Base-by-base conservation (phyloP, 1,284 basidiomycete species). In the Mycena sp. region DNA sequence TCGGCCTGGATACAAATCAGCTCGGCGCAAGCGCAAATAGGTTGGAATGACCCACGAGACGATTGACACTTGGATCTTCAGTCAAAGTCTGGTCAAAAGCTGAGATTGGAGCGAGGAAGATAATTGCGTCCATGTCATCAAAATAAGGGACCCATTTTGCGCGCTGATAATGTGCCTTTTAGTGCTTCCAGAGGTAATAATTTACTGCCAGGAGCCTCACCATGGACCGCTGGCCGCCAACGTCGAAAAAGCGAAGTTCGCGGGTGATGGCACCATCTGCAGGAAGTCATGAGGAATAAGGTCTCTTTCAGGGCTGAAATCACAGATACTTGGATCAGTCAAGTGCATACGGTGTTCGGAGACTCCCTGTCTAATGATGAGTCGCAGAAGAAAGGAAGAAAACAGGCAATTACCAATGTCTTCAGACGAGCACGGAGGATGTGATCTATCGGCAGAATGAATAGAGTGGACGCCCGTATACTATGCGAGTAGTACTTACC, bases 341-440 rank as follows among this genome's bases (percentile, higher is more conserved):
- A 74, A 38, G 34, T 79, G 83, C 69, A 89, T 82, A 0, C 84
- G 82, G 67, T 89, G 82, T 73, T 89, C 88, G 18, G 87, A 86
- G 7, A 88, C 86, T 30, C 88, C 73, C 86, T 76, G 69, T 1
- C 13, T 6, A 7, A 44, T 3, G 10, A 52, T 62, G 0, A 54
- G 38, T 14, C 41, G 14, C n/a, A 7, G 8, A n/a, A 16, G 25
- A 39, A 5, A 13, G 22, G 5, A 30, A 14, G 8, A 10, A 13
- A 22, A 16, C 13, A 13, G 13, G 16, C 6, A 46, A 50, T 54
- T 55, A 69, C 65, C 69, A 11, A 96, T 89, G 96, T 97, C 84
- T 97, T 98, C 73, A 98, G 89, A 74, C 96, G 93, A 14, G 96
- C 96, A 34, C 95, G 90, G 6, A 98, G 86, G 74, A 98, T 96